phyloP scores from a whole-genome alignment of 371 early-diverging fungal genomes.

The Mucor racemosus region DNA sequence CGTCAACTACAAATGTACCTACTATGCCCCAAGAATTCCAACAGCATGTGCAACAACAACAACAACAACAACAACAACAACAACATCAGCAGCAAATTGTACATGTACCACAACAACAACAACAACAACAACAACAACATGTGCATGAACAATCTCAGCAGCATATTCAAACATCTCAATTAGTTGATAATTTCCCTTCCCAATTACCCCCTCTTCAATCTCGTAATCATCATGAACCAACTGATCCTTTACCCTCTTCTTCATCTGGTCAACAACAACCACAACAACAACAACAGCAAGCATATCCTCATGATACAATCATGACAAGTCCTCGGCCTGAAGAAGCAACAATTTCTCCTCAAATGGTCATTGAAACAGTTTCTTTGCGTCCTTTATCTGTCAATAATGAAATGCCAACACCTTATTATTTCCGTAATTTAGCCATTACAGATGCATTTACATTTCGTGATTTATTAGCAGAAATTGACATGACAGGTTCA shows the following conservation, averaged over 20 bases:
- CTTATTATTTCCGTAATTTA: constrained; percentile 37
- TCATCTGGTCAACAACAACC: constrained; percentile 13
- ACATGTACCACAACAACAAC: background rate
- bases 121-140: background rate
- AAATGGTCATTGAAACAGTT: constrained; percentile 34
- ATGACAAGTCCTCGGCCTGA: background rate
- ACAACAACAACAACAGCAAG: constrained; percentile 11
- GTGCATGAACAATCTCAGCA: constrained; percentile 2
- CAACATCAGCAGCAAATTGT: background rate
- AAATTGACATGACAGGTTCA: constrained; percentile 37
- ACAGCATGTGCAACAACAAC: constrained; percentile 5
- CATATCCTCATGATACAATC: background rate
- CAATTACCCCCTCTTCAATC: constrained; percentile 32
- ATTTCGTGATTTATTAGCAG: constrained; percentile 34
- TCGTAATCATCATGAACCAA: constrained; percentile 3
- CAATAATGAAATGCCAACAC: background rate
- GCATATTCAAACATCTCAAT: constrained; percentile 13
- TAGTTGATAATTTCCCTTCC: constrained; percentile 26
- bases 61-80: no score
- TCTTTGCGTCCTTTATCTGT: constrained; percentile 26
- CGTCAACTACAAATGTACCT: background rate
- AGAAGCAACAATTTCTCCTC: background rate
- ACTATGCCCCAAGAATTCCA: background rate
- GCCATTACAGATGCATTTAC: constrained; percentile 43
- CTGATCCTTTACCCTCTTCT: background rate